A percentile compares a stretch with the other conserved stretches of the same genome.
Evolutionary conservation across 2,329 filamentous ascomycete species (phyloP).

Genomic region (Ophiostoma tasmaniense): DNA sequence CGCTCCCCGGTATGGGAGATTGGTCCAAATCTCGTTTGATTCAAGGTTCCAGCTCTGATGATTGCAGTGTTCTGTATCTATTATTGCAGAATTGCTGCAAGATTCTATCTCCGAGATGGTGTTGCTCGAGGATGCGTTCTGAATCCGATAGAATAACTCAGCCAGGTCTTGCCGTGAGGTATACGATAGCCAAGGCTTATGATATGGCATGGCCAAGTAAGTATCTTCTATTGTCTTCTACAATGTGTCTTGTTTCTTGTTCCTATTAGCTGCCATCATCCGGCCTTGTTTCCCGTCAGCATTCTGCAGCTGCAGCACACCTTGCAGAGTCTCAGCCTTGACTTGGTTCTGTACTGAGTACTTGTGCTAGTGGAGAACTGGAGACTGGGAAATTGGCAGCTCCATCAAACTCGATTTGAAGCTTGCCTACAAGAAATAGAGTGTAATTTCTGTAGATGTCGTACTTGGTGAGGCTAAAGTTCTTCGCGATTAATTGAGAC

Average conservation of each 20-base stretch:
- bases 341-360: neutral
- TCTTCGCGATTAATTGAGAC: neutral
- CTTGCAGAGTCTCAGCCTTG: conserved; percentile 14
- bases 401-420: conserved; percentile 14
- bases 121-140: neutral
- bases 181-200: neutral
- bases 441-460: neutral
- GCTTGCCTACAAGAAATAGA: conserved; percentile 5
- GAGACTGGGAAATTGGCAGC: conserved; percentile 16
- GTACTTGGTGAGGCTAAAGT: neutral
- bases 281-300: neutral
- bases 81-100: neutral
- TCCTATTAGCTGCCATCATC: neutral
- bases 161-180: too few relatives aligned
- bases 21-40: conserved; percentile 6
- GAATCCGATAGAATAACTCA: neutral
- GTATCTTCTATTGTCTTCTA: neutral
- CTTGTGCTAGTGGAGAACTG: conserved; percentile 13
- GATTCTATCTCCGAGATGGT: neutral
- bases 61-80: neutral
- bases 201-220: neutral
- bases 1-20: conserved; percentile 14
- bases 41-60: neutral
- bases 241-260: neutral
- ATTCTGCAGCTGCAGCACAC: neutral